Conservation (phyloP, 2,329 filamentous ascomycete species). For the Penicillium sp. region DNA sequence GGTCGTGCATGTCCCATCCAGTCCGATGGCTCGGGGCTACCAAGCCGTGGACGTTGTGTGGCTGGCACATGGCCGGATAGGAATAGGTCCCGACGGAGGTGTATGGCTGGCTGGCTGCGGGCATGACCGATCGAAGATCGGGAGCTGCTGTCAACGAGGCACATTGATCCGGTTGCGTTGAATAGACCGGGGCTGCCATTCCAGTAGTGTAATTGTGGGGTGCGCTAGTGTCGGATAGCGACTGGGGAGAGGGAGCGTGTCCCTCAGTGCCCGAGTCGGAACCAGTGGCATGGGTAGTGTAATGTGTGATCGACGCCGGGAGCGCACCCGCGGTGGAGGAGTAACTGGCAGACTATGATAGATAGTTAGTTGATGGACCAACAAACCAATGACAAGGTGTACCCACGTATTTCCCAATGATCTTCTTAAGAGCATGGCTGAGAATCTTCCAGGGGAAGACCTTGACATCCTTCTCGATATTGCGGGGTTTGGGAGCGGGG, state of each 20-base stretch:
- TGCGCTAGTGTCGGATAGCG: slow-evolving; percentile 44
- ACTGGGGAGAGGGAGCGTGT: slow-evolving; percentile 49
- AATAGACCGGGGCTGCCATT: slow-evolving; percentile 43
- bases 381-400: not conserved
- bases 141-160: slow-evolving; percentile 30
- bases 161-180: slow-evolving; percentile 38
- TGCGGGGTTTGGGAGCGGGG: slow-evolving; percentile 87
- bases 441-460: slow-evolving; percentile 96
- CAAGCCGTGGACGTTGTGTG: slow-evolving; percentile 26
- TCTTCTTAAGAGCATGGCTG: slow-evolving; percentile 85
- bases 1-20: slow-evolving; percentile 39
- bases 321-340: slow-evolving; percentile 57
- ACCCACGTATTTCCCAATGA: slow-evolving; percentile 91
- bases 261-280: slow-evolving; percentile 49
- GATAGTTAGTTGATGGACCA: slow-evolving; percentile 15
- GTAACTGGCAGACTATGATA: slow-evolving; percentile 59
- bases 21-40: slow-evolving; percentile 31
- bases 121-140: slow-evolving; percentile 38
- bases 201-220: slow-evolving; percentile 43
- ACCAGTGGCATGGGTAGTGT: slow-evolving; percentile 40
- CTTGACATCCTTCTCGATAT: slow-evolving; percentile 99
- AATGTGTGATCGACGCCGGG: slow-evolving; percentile 38
- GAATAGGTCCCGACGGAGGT: slow-evolving; percentile 29
- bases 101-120: slow-evolving; percentile 32
- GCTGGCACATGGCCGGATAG: slow-evolving; percentile 33